Evolutionary conservation across 257 asterid genomes (phyloP).

Genomic region (Linaria vulgaris): DNA sequence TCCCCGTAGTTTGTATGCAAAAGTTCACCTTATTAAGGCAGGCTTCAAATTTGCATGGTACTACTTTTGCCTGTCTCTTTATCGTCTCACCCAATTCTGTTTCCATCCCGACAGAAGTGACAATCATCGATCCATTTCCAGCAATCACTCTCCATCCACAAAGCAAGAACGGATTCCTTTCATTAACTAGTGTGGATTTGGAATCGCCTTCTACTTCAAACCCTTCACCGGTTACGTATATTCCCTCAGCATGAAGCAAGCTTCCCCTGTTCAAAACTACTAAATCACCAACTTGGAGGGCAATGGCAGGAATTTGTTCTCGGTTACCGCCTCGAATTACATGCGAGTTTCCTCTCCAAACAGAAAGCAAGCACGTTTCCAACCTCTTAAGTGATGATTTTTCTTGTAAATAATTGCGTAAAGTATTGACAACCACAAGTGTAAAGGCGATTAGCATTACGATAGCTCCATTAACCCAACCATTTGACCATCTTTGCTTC

Average conservation of each 20-base stretch:
- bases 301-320: neutral
- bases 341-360: no score
- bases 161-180: neutral
- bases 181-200: neutral
- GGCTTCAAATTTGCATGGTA: neutral
- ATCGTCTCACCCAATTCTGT: neutral
- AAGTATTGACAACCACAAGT: no score
- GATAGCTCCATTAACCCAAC: no score
- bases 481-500: no score
- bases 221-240: neutral
- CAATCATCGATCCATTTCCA: neutral
- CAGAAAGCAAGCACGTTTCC: no score
- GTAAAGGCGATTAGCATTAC: no score
- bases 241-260: neutral
- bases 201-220: neutral
- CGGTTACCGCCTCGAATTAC: no score
- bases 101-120: neutral
- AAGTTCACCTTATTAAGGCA: neutral
- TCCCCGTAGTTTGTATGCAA: neutral
- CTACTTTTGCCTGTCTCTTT: neutral
- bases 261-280: neutral
- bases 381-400: no score
- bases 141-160: no score
- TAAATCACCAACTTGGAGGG: neutral
- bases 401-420: no score